phyloP scores from a whole-genome alignment of 495 filamentous ascomycete genomes.

The Hypoxylon rickii region DNA sequence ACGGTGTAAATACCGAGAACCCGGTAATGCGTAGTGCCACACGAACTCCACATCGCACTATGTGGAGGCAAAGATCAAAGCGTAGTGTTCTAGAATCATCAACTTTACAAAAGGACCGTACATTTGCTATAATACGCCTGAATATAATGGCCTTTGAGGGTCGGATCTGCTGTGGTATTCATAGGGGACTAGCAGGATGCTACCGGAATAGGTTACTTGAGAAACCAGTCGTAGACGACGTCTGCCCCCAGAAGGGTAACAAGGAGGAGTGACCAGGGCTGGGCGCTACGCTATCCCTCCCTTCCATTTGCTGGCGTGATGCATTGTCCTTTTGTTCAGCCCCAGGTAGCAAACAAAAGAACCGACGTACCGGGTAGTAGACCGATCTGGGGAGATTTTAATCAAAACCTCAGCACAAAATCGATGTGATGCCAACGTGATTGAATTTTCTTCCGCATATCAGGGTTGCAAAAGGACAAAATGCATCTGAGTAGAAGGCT shows the following conservation, averaged over 20 bases:
- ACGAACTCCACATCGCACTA: too few relatives aligned
- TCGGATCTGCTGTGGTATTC: too few relatives aligned
- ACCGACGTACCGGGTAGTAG: not conserved
- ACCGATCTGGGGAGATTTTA: not conserved
- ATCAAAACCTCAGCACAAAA: too few relatives aligned
- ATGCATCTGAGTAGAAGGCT: not conserved
- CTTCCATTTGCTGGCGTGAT: conserved; percentile 14
- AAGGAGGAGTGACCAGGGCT: conserved; percentile 9
- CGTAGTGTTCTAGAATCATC: too few relatives aligned
- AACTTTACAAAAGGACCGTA: too few relatives aligned
- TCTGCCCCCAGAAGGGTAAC: conserved; percentile 20
- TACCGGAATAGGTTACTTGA: not conserved
- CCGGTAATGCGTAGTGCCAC: too few relatives aligned
- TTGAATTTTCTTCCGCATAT: not conserved
- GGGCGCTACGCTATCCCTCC: not conserved
- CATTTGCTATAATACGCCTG: too few relatives aligned
- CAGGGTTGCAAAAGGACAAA: conserved; percentile 20
- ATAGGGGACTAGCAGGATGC: too few relatives aligned
- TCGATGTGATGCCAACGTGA: not conserved
- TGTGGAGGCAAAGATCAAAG: too few relatives aligned
- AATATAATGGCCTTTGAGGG: too few relatives aligned
- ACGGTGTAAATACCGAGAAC: too few relatives aligned
- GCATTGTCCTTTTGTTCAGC: conserved; percentile 33
- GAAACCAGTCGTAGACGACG: conserved; percentile 15
- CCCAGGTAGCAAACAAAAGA: conserved; percentile 7